A percentile compares a stretch with the other conserved stretches of the same genome.
These are phyloP conservation scores for Cordyceps cateniannulata DNA, from an alignment of 2,329 filamentous ascomycete species.

Conservation along the genomic window DNA sequence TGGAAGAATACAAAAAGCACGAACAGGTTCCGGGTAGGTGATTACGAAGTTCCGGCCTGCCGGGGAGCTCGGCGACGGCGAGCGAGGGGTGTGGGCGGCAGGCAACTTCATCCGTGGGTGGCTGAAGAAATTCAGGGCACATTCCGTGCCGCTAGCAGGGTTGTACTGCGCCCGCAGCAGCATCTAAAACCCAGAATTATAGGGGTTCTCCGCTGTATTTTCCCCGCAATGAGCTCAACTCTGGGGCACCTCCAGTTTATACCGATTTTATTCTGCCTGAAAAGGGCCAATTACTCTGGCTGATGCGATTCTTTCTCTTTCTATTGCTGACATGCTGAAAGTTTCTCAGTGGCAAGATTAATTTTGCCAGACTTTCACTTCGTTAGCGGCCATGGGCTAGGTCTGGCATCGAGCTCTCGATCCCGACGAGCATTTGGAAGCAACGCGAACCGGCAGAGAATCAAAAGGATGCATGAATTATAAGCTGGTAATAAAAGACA, in stretches of 20 bases:
- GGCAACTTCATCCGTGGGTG: not conserved
- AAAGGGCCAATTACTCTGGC: not conserved
- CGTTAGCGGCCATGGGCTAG: too few relatives aligned
- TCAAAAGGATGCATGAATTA: too few relatives aligned
- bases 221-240: constrained; percentile 6
- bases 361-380: too few relatives aligned
- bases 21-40: too few relatives aligned
- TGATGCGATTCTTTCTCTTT: not conserved
- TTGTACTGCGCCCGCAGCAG: not conserved
- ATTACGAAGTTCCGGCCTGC: too few relatives aligned
- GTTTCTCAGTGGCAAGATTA: not conserved
- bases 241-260: constrained; percentile 2
- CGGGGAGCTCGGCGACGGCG: constrained; percentile 4
- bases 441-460: too few relatives aligned
- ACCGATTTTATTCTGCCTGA: not conserved
- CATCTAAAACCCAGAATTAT: not conserved
- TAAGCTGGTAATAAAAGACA: too few relatives aligned
- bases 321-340: not conserved
- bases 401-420: too few relatives aligned
- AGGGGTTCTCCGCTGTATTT: not conserved
- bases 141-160: not conserved
- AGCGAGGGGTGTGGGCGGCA: not conserved
- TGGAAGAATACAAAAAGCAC: too few relatives aligned
- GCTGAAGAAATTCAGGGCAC: not conserved
- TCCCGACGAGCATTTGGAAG: too few relatives aligned